A percentile compares a stretch with the other conserved stretches of the same genome.
Evolutionary conservation across 2,329 filamentous ascomycete genomes (phyloP).

Genomic region (Fusarium subtropicale): DNA sequence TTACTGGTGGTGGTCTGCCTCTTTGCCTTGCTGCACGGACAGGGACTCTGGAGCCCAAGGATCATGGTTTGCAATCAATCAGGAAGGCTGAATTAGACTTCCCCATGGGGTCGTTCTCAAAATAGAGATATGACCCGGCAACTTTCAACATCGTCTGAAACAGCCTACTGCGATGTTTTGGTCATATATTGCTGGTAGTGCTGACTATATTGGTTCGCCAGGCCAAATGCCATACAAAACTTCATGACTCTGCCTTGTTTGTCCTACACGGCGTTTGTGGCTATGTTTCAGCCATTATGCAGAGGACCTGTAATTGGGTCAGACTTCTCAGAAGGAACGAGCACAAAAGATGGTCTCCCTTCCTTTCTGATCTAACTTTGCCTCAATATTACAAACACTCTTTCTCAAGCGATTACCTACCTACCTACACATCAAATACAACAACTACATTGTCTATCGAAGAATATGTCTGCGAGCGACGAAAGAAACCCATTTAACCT

Average conservation of each 20-base stretch:
- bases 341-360: neutral
- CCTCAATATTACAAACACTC: neutral
- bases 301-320: neutral
- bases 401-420: neutral
- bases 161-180: neutral
- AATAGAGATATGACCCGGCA: neutral
- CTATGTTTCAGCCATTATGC: conserved; percentile 13
- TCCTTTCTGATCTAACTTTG: neutral
- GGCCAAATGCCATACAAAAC: neutral
- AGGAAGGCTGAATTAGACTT: conserved; percentile 10
- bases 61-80: neutral
- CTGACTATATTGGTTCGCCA: neutral
- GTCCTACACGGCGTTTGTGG: neutral
- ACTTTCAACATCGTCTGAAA: neutral
- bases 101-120: conserved; percentile 5
- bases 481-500: neutral
- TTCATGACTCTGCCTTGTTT: conserved; percentile 17
- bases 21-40: neutral
- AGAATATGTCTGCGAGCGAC: conserved; percentile 6
- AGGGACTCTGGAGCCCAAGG: neutral
- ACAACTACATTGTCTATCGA: neutral
- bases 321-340: neutral
- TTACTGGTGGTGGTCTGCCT: no score
- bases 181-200: neutral
- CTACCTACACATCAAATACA: no score